phyloP scores from a whole-genome alignment of 1,284 basidiomycete genomes.

The Erythrobasidium hasegawianum region DNA sequence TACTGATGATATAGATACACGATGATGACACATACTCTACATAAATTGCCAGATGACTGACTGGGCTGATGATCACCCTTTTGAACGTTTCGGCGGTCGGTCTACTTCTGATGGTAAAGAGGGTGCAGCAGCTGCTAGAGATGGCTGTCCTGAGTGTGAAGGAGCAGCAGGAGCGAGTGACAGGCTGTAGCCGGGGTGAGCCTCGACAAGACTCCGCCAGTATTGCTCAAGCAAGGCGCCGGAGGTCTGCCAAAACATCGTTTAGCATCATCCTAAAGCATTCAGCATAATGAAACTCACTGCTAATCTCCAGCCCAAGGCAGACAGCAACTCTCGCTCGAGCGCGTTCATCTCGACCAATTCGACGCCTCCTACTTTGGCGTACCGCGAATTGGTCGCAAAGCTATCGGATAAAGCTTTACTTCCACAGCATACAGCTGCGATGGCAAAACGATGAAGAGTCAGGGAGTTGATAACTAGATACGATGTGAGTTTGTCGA shows the following conservation, averaged over 20 bases:
- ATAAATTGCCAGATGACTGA: too few species aligned
- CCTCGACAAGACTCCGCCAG: slow-evolving; percentile 42
- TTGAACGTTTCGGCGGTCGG: slow-evolving; percentile 13
- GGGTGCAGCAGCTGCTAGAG: not conserved
- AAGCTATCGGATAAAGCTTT: slow-evolving; percentile 91
- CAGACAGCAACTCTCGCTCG: slow-evolving; percentile 82
- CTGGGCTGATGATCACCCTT: not conserved
- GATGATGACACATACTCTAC: too few species aligned
- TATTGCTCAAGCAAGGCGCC: slow-evolving; percentile 44
- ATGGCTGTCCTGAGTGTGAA: not conserved
- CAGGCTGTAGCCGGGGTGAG: slow-evolving; percentile 41
- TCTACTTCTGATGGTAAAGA: not conserved
- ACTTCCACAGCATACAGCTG: slow-evolving; percentile 76
- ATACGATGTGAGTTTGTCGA: slow-evolving; percentile 67
- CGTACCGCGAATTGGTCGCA: slow-evolving; percentile 86
- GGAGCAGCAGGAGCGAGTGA: not conserved
- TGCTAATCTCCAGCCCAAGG: slow-evolving; percentile 86
- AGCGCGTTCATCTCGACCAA: slow-evolving; percentile 82
- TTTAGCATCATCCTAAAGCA: not conserved
- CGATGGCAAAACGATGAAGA: slow-evolving; percentile 90
- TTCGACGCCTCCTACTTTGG: slow-evolving; percentile 88
- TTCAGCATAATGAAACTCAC: slow-evolving; percentile 58
- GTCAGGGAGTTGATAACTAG: slow-evolving; percentile 87
- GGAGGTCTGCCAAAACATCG: slow-evolving; percentile 38
- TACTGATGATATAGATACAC: too few species aligned